Base-by-base conservation (phyloP, 129 eudicot genomes). In the Helianthus tuberosus region DNA sequence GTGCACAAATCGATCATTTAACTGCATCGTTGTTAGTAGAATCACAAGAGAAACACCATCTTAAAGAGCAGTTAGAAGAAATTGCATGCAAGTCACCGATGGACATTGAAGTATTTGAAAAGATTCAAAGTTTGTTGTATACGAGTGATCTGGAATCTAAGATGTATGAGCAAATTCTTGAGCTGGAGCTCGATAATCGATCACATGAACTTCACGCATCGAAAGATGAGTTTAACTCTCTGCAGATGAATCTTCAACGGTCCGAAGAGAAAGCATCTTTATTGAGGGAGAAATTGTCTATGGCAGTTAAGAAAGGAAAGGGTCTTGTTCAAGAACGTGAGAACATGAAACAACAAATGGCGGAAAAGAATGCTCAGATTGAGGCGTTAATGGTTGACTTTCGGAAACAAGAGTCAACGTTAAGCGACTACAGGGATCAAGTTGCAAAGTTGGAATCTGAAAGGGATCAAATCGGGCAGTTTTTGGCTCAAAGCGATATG, bases 221-320 rank as follows among this genome's bases (percentile, higher is more conserved):
- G 44, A 86, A 85, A 64, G 86, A 75, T 72, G 93, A 94, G 79
- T 84, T 75, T 32, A 83, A 64, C 47, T 72, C 80, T 23, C 46
- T 88, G 75, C 81, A 75, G 81, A 69, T 75, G 77, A 87, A 87
- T 80, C 86, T 86, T 75, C 88, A 87, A 57, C 75, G 79, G 59
- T 80, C 86, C 6, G 99, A 91, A 82, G 99, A 91, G 53, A 91
- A 89, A 81, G 77, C 86, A 49, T 77, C 84, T 76, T 55, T 87
- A 63, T 75, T 94, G 72, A 85, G 96, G 69, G 99, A 94, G 74
- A 94, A 91, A 64, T 79, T 94, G 77, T 86, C 99, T 29, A 78
- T 91, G 96, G 99, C 99, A 59, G 96, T 91, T 35, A 94, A 94
- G 67, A 94, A 94, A 72, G 99, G 99, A 51, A 94, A 94, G 79